These are phyloP conservation scores for Malassezia pachydermatis DNA, from an alignment of 1,284 basidiomycete species.

Conservation along the genomic window DNA sequence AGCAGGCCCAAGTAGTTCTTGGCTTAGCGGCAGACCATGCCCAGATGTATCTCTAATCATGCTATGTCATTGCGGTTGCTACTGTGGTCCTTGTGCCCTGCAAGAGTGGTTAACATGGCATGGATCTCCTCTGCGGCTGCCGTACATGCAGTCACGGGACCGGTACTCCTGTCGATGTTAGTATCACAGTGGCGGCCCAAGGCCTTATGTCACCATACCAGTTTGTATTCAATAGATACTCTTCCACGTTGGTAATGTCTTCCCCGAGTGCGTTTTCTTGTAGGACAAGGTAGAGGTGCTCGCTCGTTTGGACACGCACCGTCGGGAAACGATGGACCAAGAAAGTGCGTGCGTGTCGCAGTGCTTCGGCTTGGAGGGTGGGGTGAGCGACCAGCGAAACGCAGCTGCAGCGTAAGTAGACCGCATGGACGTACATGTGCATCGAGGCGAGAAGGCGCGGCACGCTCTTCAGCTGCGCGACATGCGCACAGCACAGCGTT, in stretches of 20 bases:
- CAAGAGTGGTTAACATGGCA: too few species aligned
- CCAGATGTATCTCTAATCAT: not conserved
- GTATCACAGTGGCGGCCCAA: too few species aligned
- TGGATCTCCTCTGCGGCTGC: too few species aligned
- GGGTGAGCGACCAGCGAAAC: not conserved
- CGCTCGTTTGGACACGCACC: slow-evolving; percentile 13
- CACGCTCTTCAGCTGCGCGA: slow-evolving; percentile 6
- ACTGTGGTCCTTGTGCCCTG: too few species aligned
- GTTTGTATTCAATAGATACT: not conserved
- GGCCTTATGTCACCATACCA: too few species aligned
- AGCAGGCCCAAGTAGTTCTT: too few species aligned
- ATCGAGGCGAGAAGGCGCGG: slow-evolving; percentile 6
- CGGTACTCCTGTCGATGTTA: too few species aligned
- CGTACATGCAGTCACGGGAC: too few species aligned
- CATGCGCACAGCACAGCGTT: not conserved
- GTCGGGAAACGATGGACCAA: slow-evolving; percentile 8
- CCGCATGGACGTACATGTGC: slow-evolving; percentile 12
- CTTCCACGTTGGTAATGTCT: not conserved
- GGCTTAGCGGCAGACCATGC: not conserved
- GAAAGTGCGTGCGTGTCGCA: not conserved
- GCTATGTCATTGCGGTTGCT: not conserved
- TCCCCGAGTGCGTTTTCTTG: not conserved
- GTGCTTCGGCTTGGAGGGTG: not conserved
- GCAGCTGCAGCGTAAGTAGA: slow-evolving; percentile 1
- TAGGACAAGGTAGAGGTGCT: slow-evolving; percentile 9